Conservation (phyloP, 169 alveolate species). For the Plasmodium sp. region DNA sequence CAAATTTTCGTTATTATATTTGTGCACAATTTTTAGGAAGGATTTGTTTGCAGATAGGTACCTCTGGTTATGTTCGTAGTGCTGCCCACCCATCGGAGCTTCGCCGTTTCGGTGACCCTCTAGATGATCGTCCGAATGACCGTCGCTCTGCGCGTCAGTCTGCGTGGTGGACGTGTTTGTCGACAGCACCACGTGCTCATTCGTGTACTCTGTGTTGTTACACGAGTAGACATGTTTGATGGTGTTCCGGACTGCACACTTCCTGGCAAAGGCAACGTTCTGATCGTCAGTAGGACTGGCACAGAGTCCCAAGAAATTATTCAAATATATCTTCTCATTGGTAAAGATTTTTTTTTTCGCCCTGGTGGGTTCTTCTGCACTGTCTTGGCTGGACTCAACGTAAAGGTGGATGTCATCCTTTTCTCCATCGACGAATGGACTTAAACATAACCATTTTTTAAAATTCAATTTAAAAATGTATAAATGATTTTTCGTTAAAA, state of each 20-base stretch:
- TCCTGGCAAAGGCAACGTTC: slow-evolving; percentile 39
- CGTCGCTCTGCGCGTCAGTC: neutral
- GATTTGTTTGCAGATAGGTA: slow-evolving; percentile 45
- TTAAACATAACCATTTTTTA: slow-evolving; percentile 66
- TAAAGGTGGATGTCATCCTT: slow-evolving; percentile 58
- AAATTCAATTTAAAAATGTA: slow-evolving; percentile 45
- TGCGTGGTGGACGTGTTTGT: neutral
- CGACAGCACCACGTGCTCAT: slow-evolving; percentile 35
- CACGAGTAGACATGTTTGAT: neutral
- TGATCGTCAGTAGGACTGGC: neutral
- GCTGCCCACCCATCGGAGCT: neutral
- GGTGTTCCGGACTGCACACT: slow-evolving; percentile 62
- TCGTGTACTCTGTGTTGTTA: slow-evolving; percentile 44
- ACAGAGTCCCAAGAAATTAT: slow-evolving; percentile 53
- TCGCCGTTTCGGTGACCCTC: neutral
- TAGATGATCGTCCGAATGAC: neutral
- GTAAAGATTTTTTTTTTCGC: slow-evolving; percentile 1
- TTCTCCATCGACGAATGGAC: slow-evolving; percentile 72
- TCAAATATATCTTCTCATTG: slow-evolving; percentile 55
- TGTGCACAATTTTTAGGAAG: slow-evolving; percentile 47
- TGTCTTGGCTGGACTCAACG: slow-evolving; percentile 50
- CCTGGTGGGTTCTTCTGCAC: slow-evolving; percentile 4
- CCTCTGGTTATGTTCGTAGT: neutral
- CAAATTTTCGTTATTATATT: slow-evolving; percentile 62
- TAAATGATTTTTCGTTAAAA: slow-evolving; percentile 70